These are phyloP conservation scores for Globisporangium paddicum DNA, from an alignment of 352 stramenopile genomes.

Conservation along the genomic window DNA sequence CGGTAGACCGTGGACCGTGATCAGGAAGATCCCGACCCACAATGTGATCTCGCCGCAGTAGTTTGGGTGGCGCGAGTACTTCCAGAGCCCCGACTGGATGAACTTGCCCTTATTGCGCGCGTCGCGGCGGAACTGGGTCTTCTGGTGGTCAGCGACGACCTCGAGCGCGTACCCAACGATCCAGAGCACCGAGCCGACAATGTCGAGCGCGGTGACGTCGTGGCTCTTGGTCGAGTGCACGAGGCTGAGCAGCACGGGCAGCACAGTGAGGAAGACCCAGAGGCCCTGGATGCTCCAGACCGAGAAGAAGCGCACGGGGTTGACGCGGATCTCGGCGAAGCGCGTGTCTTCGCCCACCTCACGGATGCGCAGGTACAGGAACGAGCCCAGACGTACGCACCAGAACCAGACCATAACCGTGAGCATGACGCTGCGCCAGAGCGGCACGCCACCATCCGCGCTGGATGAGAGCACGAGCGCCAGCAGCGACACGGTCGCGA, in stretches of 20 bases:
- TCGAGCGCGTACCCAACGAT: conserved; percentile 44
- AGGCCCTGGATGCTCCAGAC: conserved; percentile 83
- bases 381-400: conserved; percentile 69
- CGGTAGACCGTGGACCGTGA: conserved; percentile 41
- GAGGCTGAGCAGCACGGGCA: conserved; percentile 60
- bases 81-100: conserved; percentile 74
- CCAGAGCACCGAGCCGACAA: conserved; percentile 40
- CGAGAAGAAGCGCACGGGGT: conserved; percentile 63
- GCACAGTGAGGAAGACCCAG: conserved; percentile 72
- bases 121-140: conserved; percentile 44
- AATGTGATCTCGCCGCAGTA: conserved; percentile 92
- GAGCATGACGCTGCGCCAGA: conserved; percentile 53
- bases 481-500: conserved; percentile 50
- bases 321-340: conserved; percentile 60
- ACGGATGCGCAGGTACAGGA: conserved; percentile 75
- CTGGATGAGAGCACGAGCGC: conserved; percentile 19
- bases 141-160: conserved; percentile 53
- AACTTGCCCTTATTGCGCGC: conserved; percentile 53
- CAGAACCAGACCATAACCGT: conserved; percentile 73
- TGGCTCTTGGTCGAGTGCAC: conserved; percentile 23
- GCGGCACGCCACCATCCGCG: conserved; percentile 8
- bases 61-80: conserved; percentile 90
- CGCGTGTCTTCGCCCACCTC: conserved; percentile 63
- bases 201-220: conserved; percentile 29
- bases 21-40: conserved; percentile 70